These are phyloP conservation scores for Cardiospermum halicacabum DNA, from an alignment of 345 rosid genomes.

Conservation along the genomic window DNA sequence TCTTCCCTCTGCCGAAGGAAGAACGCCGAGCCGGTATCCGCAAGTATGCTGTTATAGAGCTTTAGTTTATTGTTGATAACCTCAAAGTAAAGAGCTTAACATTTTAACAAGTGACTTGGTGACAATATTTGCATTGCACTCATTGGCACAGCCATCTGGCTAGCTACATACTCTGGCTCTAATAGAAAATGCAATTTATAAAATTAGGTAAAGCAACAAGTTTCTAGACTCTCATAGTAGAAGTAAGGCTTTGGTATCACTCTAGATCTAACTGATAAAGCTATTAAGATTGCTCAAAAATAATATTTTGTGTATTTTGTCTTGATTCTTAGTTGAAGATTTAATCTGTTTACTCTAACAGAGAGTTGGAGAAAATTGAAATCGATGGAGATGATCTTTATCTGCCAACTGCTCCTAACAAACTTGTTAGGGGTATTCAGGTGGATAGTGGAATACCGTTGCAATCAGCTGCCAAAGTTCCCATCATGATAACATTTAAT, in stretches of 20 bases:
- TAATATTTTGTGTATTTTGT: neutral
- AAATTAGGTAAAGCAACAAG: neutral
- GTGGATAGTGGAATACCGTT: conserved; percentile 98
- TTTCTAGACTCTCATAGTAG: neutral
- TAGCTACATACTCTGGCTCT: neutral
- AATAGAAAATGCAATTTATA: neutral
- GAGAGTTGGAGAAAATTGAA: conserved; percentile 93
- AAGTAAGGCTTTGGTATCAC: neutral
- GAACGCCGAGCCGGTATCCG: conserved; percentile 97
- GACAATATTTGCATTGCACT: neutral
- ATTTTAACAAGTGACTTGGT: neutral
- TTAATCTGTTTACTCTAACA: conserved; percentile 25
- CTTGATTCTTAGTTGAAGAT: conserved; percentile 7
- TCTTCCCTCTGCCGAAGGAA: conserved; percentile 80
- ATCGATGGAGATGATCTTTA: conserved; percentile 85
- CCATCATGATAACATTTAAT: conserved; percentile 89
- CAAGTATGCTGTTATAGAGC: conserved; percentile 39
- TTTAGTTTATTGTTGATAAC: neutral
- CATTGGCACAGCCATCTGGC: neutral
- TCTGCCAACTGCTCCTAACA: conserved; percentile 89
- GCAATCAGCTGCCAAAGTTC: conserved; percentile 98
- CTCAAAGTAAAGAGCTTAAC: neutral
- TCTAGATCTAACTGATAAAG: neutral
- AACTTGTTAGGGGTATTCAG: conserved; percentile 82
- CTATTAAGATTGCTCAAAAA: neutral